Conservation (phyloP, 2,329 filamentous ascomycete genomes). For the Neoarthrinium moseri region DNA sequence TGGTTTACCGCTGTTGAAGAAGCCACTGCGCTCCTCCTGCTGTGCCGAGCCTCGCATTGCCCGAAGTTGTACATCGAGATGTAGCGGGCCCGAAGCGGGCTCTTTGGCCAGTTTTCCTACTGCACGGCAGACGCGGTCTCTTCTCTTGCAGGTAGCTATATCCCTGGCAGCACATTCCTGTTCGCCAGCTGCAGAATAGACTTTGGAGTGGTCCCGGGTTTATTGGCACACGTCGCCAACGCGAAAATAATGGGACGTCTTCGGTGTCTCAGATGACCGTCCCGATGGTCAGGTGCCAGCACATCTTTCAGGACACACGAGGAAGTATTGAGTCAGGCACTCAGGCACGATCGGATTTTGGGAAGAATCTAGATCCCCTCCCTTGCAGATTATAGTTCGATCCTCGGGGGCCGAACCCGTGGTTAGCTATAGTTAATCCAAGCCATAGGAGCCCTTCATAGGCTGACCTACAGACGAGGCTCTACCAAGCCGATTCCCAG, state of each 20-base stretch:
- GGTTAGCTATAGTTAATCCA: no score
- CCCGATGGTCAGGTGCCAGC: no score
- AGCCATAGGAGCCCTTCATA: no score
- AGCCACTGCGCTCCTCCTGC: background rate
- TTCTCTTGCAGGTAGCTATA: background rate
- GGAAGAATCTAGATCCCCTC: no score
- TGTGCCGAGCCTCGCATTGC: background rate
- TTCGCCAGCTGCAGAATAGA: background rate
- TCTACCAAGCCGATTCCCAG: no score
- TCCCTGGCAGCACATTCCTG: background rate
- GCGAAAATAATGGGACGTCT: background rate
- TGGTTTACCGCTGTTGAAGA: background rate
- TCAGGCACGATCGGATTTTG: no score
- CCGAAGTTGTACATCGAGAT: background rate
- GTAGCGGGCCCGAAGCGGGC: background rate
- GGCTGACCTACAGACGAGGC: no score
- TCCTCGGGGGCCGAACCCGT: no score
- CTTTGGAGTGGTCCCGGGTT: background rate
- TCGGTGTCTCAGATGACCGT: background rate
- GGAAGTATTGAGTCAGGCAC: no score
- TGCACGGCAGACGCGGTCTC: background rate
- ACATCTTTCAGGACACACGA: no score
- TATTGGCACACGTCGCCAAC: no score
- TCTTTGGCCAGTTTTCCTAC: background rate
- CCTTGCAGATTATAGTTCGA: no score